A percentile compares a stretch with the other conserved stretches of the same genome.
Conservation (phyloP, 257 asterid genomes). For the Solanum sitiens region DNA sequence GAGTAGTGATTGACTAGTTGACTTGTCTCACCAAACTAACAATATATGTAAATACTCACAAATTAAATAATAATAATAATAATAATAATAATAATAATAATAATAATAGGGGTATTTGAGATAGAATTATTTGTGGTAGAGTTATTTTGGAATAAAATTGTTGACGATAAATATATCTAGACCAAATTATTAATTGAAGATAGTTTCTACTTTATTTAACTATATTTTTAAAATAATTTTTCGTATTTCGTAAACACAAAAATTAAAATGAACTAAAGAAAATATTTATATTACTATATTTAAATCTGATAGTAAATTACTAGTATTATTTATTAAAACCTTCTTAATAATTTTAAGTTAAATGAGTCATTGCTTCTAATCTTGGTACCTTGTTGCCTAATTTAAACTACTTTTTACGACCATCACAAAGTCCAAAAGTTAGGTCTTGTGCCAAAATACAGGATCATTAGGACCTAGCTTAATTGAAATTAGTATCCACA, state of each 20-base stretch:
- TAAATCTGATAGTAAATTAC: neutral
- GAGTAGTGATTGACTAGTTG: neutral
- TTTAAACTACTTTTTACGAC: neutral
- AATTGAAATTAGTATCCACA: no score
- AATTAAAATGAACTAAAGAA: neutral
- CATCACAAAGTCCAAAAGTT: neutral
- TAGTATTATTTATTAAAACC: neutral
- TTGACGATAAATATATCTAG: no score
- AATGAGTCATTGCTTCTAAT: neutral
- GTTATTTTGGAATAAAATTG: neutral
- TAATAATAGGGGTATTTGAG: no score
- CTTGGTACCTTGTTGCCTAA: neutral
- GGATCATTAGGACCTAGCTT: neutral
- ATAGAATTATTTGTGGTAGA: neutral
- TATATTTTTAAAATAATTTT: rapidly evolving
- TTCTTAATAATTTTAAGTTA: neutral
- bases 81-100: no score
- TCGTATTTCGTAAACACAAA: neutral
- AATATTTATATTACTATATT: neutral
- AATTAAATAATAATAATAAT: neutral
- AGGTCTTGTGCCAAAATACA: neutral
- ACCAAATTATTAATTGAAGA: neutral
- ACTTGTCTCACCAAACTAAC: neutral
- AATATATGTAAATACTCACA: neutral
- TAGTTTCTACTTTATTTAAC: rapidly evolving